Base-by-base conservation (phyloP, 2,329 filamentous ascomycete species). In the Ascosphaera apis region DNA sequence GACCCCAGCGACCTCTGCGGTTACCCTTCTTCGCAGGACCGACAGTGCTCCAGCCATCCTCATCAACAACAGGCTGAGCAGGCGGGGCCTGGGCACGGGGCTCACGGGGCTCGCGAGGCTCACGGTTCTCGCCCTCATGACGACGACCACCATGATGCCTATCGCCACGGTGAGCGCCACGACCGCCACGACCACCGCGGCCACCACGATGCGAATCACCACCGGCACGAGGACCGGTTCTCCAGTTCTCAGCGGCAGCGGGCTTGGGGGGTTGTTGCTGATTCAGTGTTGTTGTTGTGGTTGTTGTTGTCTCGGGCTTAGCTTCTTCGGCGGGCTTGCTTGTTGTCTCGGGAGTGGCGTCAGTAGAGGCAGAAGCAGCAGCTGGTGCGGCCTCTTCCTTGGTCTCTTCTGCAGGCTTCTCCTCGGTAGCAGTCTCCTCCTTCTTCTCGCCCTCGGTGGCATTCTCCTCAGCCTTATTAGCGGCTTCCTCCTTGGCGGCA, bases 291-390 rank as follows among this genome's bases (percentile, higher is more conserved):
- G 12, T 12, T 25, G 21, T 25, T 25, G 21, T 25, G 6, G 21
- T 25, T 25, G 21, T 25, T 30, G 27, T 30, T 13, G 27, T 30
- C 27, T 30, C 27, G 4, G 27, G 5, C 27, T 30, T 30, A 66
- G 53, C 46, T 72, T 65, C 46, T 68, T 64, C 18, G 68, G 61
- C 53, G 68, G 67, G 40, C 27, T 12, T 30, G 9, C 27, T 30
- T 21, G 19, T 4, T 21, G 19, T 21, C 19, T 21, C 27, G n/a
- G 27, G 5, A 30, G 27, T 11, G n/a, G 9, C 27, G 12, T 4
- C 27, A 6, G 9, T 13, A 6, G 27, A 4, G 12, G 9, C 27
- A 6, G 27, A 30, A 30, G 27, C 27, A 30, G 27, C 27, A 13
- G n/a, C n/a, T 12, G 27, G n/a, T 12, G 27, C 27, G 4, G 19